A percentile compares a stretch with the other conserved stretches of the same genome.
These are phyloP conservation scores for Pythium scleroteichum DNA, from an alignment of 352 stramenopile species.

Conservation along the genomic window DNA sequence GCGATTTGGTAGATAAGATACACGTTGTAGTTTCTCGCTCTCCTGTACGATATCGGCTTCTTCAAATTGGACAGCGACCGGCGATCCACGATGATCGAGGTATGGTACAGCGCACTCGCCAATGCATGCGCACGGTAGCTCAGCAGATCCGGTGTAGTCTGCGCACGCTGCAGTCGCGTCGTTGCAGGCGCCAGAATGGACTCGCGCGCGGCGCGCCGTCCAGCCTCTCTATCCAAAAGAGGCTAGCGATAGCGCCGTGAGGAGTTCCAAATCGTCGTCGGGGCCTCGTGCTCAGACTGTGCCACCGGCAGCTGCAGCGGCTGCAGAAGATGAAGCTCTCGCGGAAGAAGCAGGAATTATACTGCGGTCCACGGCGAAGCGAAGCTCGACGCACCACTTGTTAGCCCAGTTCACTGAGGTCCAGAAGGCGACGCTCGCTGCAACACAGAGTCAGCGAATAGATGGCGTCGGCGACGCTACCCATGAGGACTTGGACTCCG, in stretches of 20 bases:
- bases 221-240: conserved; percentile 27
- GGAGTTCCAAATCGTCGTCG: background rate
- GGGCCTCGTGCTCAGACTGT: background rate
- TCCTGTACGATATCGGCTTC: conserved; percentile 34
- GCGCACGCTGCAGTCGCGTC: conserved; percentile 31
- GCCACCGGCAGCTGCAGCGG: background rate
- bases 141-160: conserved; percentile 15
- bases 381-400: conserved; percentile 33
- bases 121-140: background rate
- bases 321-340: background rate
- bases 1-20: too few species aligned
- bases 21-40: conserved; percentile 24
- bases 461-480: background rate
- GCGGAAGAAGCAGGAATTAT: conserved; percentile 26
- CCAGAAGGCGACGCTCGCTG: conserved; percentile 28
- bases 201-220: background rate
- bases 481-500: background rate
- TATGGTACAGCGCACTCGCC: background rate
- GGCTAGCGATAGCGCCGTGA: background rate
- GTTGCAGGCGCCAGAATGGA: conserved; percentile 17
- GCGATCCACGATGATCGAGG: conserved; percentile 30
- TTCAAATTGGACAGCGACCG: conserved; percentile 28
- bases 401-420: conserved; percentile 41
- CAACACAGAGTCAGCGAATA: conserved; percentile 9
- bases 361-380: conserved; percentile 17